Evolutionary conservation across 75 land plant genomes (phyloP), one percentile per base, ranked within the genome.

Genomic region (Isoetes taiwanensis): DNA sequence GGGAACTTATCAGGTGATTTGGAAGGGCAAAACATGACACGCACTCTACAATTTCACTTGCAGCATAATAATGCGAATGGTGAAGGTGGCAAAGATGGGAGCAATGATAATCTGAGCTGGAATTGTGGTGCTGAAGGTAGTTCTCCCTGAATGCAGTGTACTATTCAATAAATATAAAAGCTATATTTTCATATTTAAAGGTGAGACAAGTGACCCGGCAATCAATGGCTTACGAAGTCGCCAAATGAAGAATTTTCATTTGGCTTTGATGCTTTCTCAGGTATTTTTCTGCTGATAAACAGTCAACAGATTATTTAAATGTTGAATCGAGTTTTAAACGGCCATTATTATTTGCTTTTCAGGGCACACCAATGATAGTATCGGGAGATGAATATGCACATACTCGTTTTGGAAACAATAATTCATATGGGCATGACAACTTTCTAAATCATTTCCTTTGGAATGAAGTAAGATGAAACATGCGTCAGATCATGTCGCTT

Each of bases 311-410:
- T 32, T 21, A 0, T 14, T 32, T 25, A 54, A 10, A 12, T 48
- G 12, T 38, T 52, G 32, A 23, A 6, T 9, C 21, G 21, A 3
- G 21, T 23, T 52, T 23, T 16, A 23, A 5, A 52, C 12, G 26
- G 0, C 4, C 3, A 5, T 52, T 14, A 23, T 5, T 52, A 3
- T 0, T 3, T 0, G 11, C 54, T 37, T 37, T 54, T 6, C 57
- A 94, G 99, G 96, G 99, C 38, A 84, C 96, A 43, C 99, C 96
- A 39, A 94, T 94, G 99, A 82, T 94, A 61, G 61, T 94, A 10
- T 88, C 88, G 99, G 99, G 90, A 14, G 99, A 94, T 80, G 99
- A 94, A 61, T 94, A 94, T 69, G 99, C 71, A n/a, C 99, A 94
- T 59, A 94, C 99, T 26, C 83, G 95, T 0, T 72, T 72, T 70